These are phyloP conservation scores for Trichophyton benhamiae DNA, from an alignment of 2,329 filamentous ascomycete species.

Conservation along the genomic window DNA sequence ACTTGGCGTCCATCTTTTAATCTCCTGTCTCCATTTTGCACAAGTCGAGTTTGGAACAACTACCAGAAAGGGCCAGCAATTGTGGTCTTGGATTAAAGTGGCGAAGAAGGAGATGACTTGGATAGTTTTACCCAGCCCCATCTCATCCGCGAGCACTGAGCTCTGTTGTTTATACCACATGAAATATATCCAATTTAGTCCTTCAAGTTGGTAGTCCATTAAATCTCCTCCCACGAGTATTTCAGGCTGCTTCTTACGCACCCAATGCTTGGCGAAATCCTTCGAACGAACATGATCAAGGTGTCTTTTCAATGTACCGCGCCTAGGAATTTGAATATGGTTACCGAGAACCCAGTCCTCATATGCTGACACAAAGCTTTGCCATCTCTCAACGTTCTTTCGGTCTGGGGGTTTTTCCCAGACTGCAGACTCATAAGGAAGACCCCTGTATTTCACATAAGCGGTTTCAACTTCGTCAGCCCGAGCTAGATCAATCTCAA, in stretches of 20 bases:
- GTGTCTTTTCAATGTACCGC: constrained; percentile 49
- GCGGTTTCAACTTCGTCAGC: constrained; percentile 61
- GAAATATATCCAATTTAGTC: constrained; percentile 87
- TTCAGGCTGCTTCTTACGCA: constrained; percentile 59
- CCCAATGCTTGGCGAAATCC: constrained; percentile 53
- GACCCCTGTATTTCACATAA: constrained; percentile 81
- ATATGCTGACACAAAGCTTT: constrained; percentile 71
- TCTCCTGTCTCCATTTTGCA: constrained; percentile 93
- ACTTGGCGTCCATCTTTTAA: constrained; percentile 82
- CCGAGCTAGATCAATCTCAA: constrained; percentile 58
- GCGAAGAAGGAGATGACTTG: constrained; percentile 78
- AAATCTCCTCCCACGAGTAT: constrained; percentile 65
- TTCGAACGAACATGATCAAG: constrained; percentile 54
- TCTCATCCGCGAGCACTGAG: constrained; percentile 88
- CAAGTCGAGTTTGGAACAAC: constrained; percentile 93
- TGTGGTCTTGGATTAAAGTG: constrained; percentile 54
- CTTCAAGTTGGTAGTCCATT: constrained; percentile 89
- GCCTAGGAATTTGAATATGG: constrained; percentile 52
- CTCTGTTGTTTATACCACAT: constrained; percentile 76
- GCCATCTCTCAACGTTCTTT: constrained; percentile 54
- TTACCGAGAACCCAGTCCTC: constrained; percentile 71
- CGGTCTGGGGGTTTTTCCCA: constrained; percentile 70
- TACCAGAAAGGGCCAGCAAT: constrained; percentile 82
- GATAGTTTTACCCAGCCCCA: constrained; percentile 95
- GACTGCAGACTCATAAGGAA: constrained; percentile 79